Percentiles rank a stretch among this genome's conserved stretches.
phyloP scores from a whole-genome alignment of 2,329 filamentous ascomycete genomes.

The Calonectria leucothoes region DNA sequence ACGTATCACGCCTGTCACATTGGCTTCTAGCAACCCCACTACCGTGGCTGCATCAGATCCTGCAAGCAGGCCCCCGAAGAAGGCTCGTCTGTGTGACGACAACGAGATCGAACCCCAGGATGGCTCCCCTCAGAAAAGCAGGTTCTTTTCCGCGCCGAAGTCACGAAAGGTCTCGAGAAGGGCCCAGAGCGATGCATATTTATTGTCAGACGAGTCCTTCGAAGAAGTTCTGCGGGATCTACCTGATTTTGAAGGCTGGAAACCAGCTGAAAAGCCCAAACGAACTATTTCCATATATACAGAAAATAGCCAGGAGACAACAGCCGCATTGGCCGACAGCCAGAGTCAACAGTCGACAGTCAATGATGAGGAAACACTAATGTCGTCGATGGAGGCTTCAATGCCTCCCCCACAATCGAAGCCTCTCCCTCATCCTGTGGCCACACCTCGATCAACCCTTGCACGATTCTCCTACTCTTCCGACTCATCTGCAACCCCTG shows the following conservation, averaged over 20 bases:
- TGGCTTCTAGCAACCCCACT: slow-evolving; percentile 20
- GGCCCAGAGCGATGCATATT: slow-evolving; percentile 53
- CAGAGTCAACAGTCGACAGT: slow-evolving; percentile 38
- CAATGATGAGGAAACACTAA: slow-evolving; percentile 33
- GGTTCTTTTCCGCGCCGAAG: slow-evolving; percentile 60
- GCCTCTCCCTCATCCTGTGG: slow-evolving; percentile 33
- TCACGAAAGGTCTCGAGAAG: slow-evolving; percentile 39
- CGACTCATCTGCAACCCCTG: slow-evolving; percentile 46
- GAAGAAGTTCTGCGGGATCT: slow-evolving; percentile 64
- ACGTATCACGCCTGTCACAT: slow-evolving; percentile 25
- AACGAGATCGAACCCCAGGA: slow-evolving; percentile 51
- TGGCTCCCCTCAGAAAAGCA: slow-evolving; percentile 60
- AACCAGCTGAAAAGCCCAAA: slow-evolving; percentile 47
- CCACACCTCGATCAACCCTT: slow-evolving; percentile 46
- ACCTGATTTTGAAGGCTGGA: slow-evolving; percentile 65
- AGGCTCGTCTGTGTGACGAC: slow-evolving; percentile 66
- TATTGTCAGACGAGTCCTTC: slow-evolving; percentile 68
- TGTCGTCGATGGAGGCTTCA: slow-evolving; percentile 36
- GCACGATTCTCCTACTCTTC: slow-evolving; percentile 50
- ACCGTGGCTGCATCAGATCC: slow-evolving; percentile 34
- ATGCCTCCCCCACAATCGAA: slow-evolving; percentile 46
- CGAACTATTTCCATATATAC: slow-evolving; percentile 59
- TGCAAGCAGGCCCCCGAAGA: slow-evolving; percentile 63
- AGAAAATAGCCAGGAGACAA: slow-evolving; percentile 49
- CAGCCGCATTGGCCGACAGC: slow-evolving; percentile 23